phyloP scores from a whole-genome alignment of 2,329 filamentous ascomycete species.

The Myriosclerotinia curreyana region DNA sequence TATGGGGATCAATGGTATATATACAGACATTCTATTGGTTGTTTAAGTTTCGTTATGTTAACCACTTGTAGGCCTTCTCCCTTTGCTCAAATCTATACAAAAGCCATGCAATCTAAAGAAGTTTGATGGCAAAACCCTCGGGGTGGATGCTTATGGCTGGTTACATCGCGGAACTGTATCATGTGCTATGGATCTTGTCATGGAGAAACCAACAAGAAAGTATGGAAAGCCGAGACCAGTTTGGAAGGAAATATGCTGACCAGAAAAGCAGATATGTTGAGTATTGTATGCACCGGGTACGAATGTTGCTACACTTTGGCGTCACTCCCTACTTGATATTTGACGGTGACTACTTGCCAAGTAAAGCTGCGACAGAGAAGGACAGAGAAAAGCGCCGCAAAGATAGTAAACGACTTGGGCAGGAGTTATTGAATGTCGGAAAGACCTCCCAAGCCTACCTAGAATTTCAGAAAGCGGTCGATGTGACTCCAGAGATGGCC shows the following conservation, averaged over 20 bases:
- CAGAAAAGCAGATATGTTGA: constrained; percentile 70
- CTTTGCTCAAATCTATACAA: constrained; percentile 93
- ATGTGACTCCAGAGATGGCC: constrained; percentile 96
- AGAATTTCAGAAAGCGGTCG: constrained; percentile 91
- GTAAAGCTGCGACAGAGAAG: constrained; percentile 83
- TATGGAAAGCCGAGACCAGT: constrained; percentile 44
- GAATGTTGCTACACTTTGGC: constrained; percentile 91
- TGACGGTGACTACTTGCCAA: constrained; percentile 91
- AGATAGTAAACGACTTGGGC: constrained; percentile 70
- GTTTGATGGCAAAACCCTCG: constrained; percentile 81
- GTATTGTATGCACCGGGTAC: constrained; percentile 83
- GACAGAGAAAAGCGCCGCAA: constrained; percentile 72
- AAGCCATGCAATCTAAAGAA: constrained; percentile 83
- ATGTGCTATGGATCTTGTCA: constrained; percentile 86
- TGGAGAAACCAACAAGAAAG: constrained; percentile 85
- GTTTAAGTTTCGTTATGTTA: constrained; percentile 24
- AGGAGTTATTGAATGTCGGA: constrained; percentile 78
- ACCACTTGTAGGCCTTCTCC: constrained; percentile 66
- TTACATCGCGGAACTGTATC: constrained; percentile 88
- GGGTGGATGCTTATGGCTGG: constrained; percentile 98
- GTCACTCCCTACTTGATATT: constrained; percentile 95
- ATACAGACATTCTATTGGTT: background rate
- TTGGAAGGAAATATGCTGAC: constrained; percentile 17
- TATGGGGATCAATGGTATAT: constrained; percentile 31
- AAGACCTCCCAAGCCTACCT: constrained; percentile 75